Percentiles rank a stretch among this genome's conserved stretches.
Conservation (phyloP, 2,329 filamentous ascomycete genomes). For the Trichophyton equinum region DNA sequence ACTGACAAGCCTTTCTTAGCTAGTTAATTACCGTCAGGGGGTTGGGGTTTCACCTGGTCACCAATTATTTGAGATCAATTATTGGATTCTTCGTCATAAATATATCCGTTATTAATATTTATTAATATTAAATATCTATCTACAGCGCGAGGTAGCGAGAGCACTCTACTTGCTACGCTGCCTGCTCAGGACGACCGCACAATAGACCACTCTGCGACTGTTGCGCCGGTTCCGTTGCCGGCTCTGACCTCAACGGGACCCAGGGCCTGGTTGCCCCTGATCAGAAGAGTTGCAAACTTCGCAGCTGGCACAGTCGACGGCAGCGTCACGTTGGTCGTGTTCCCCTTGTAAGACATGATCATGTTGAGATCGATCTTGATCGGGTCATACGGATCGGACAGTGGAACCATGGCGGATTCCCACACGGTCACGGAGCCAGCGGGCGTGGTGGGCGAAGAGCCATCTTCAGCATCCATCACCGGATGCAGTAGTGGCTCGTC, state of each 20-base stretch:
- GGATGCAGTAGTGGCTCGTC: conserved; percentile 31
- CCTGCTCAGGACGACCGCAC: conserved; percentile 13
- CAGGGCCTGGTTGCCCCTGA: conserved; percentile 33
- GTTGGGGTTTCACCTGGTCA: too few relatives aligned
- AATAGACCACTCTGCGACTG: conserved; percentile 38
- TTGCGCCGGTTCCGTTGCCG: conserved; percentile 32
- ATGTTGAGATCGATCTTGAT: conserved; percentile 21
- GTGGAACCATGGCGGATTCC: conserved; percentile 20
- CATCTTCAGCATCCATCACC: conserved; percentile 10
- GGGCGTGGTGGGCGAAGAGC: not conserved
- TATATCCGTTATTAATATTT: too few relatives aligned
- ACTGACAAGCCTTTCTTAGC: too few relatives aligned
- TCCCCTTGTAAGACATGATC: conserved; percentile 28
- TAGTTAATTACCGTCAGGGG: too few relatives aligned
- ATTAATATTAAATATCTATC: too few relatives aligned
- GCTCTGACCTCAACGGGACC: conserved; percentile 19
- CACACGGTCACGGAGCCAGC: conserved; percentile 17
- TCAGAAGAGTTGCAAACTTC: conserved; percentile 32
- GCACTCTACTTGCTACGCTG: not conserved
- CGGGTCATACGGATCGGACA: conserved; percentile 29
- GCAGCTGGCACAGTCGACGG: conserved; percentile 23
- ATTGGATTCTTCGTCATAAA: too few relatives aligned
- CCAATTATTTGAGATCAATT: too few relatives aligned
- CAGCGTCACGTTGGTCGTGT: conserved; percentile 32
- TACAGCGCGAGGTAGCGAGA: too few relatives aligned